Percentiles rank a stretch among this genome's conserved stretches.
Evolutionary conservation across 2,329 filamentous ascomycete genomes (phyloP).

Genomic region (Paracoccidioides brasiliensis): DNA sequence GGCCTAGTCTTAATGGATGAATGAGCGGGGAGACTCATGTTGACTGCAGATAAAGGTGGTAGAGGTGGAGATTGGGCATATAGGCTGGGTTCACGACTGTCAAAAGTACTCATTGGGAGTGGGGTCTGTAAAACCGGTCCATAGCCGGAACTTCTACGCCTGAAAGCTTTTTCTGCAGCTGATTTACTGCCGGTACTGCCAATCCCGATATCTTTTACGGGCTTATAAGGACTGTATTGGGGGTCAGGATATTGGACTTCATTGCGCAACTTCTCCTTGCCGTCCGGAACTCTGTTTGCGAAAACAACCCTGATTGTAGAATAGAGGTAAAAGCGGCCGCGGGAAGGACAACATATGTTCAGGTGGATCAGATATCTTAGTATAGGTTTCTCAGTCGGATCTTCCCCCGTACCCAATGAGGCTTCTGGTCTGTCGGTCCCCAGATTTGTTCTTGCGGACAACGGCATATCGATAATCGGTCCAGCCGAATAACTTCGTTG

Average conservation of each 20-base stretch:
- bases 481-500: constrained; percentile 87
- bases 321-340: constrained; percentile 77
- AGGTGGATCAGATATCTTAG: constrained; percentile 84
- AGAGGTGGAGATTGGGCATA: background rate
- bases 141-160: constrained; percentile 45
- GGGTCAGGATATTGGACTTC: constrained; percentile 85
- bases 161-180: constrained; percentile 46
- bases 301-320: constrained; percentile 90
- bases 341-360: constrained; percentile 78
- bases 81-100: background rate
- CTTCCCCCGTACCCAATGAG: constrained; percentile 33
- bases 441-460: constrained; percentile 28
- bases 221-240: constrained; percentile 72
- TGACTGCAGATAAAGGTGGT: constrained; percentile 8
- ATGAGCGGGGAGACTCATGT: constrained; percentile 17
- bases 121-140: constrained; percentile 15
- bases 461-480: constrained; percentile 62
- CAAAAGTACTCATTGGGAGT: constrained; percentile 3
- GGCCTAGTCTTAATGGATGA: background rate
- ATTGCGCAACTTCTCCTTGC: constrained; percentile 81
- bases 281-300: constrained; percentile 88
- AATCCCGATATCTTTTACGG: constrained; percentile 34
- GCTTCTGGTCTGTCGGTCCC: constrained; percentile 44
- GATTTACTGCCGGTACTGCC: constrained; percentile 37
- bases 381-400: constrained; percentile 46